Conservation (phyloP, 148 eudicot species). For the Gaultheria prostrata region DNA sequence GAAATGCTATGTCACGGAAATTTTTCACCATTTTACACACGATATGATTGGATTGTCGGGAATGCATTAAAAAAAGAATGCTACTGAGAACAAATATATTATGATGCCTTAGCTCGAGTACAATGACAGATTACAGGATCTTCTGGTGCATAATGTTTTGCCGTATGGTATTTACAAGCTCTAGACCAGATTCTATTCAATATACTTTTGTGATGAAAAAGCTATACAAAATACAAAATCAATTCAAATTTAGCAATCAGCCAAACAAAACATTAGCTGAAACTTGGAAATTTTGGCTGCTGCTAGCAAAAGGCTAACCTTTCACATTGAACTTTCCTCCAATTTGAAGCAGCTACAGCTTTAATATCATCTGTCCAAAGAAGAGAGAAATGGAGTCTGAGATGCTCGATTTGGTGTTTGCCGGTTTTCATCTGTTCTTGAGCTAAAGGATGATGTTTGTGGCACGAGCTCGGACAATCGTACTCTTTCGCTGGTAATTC, state of each 20-base stretch:
- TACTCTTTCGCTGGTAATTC: conserved; percentile 52
- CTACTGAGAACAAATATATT: background rate
- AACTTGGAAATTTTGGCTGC: background rate
- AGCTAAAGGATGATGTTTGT: conserved; percentile 44
- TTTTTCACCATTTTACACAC: too few relatives aligned
- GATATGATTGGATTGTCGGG: background rate
- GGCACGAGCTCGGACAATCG: conserved; percentile 59
- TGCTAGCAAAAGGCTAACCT: conserved; percentile 32
- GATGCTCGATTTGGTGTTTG: conserved; percentile 41
- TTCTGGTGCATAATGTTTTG: background rate
- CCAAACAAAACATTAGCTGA: background rate
- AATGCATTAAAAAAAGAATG: background rate
- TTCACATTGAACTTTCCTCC: background rate
- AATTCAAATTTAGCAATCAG: conserved; percentile 5
- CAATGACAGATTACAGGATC: background rate
- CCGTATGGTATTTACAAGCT: background rate
- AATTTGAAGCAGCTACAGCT: background rate
- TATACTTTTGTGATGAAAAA: background rate
- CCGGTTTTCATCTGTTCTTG: conserved; percentile 43
- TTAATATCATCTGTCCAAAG: conserved; percentile 50
- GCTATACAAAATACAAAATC: background rate
- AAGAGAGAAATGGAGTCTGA: conserved; percentile 58
- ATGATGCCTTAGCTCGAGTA: background rate
- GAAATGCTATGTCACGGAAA: too few relatives aligned
- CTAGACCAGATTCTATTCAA: background rate